Conservation (phyloP, 2,329 filamentous ascomycete species). For the Stemphylium beticola region DNA sequence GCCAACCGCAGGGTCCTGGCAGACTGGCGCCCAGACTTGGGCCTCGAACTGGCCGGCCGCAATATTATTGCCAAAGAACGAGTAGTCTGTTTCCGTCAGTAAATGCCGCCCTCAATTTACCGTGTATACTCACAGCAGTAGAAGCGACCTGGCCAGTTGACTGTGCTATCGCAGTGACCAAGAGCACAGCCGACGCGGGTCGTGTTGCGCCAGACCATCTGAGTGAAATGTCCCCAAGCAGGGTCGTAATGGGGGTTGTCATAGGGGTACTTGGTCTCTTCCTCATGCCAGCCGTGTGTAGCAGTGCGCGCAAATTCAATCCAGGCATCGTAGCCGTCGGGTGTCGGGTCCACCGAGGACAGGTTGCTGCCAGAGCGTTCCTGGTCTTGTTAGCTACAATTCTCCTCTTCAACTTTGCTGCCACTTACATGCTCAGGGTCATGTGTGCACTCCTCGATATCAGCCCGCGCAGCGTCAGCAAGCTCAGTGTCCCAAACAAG, state of each 20-base stretch:
- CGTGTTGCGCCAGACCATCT: conserved; percentile 49
- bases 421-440: conserved; percentile 37
- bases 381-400: conserved; percentile 20
- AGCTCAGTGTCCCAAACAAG: conserved; percentile 40
- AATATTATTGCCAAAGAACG: conserved; percentile 42
- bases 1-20: conserved; percentile 27
- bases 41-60: conserved; percentile 34
- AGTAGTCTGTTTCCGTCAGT: conserved; percentile 39
- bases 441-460: conserved; percentile 34
- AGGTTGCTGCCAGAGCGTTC: conserved; percentile 44
- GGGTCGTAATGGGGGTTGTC: conserved; percentile 35
- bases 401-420: not conserved
- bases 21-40: conserved; percentile 43
- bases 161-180: conserved; percentile 31
- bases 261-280: conserved; percentile 46
- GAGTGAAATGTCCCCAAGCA: conserved; percentile 48
- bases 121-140: conserved; percentile 42
- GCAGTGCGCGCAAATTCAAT: conserved; percentile 37
- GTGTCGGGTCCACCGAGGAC: conserved; percentile 33
- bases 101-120: not conserved
- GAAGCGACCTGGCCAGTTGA: conserved; percentile 38
- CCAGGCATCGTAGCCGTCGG: conserved; percentile 34
- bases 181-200: conserved; percentile 46
- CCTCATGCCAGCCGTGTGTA: conserved; percentile 46
- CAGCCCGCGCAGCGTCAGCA: conserved; percentile 32